Percentiles rank a stretch among this genome's conserved stretches.
phyloP scores from a whole-genome alignment of 352 stramenopile genomes.

The Globisporangium abappressorium region DNA sequence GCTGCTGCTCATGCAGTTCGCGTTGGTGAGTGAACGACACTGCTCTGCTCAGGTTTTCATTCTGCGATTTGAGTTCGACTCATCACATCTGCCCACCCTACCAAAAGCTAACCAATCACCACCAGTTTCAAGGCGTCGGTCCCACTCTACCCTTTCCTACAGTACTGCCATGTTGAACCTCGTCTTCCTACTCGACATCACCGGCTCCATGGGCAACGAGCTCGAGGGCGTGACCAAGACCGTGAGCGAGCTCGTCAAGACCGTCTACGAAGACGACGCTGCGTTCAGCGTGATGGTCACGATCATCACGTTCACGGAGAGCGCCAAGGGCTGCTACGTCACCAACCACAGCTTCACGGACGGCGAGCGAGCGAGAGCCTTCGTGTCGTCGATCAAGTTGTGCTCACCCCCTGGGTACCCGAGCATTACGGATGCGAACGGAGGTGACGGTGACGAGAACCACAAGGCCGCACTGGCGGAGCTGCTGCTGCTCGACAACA shows the following conservation, averaged over 20 bases:
- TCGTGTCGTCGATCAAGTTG: constrained; percentile 22
- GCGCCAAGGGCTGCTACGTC: constrained; percentile 47
- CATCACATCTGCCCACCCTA: not conserved
- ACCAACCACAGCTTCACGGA: constrained; percentile 62
- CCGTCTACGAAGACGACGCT: constrained; percentile 42
- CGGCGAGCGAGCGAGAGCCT: constrained; percentile 35
- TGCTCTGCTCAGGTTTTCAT: not conserved
- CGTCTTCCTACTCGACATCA: constrained; percentile 74
- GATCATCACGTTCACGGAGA: constrained; percentile 72
- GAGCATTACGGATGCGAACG: constrained; percentile 21
- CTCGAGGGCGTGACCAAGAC: constrained; percentile 55
- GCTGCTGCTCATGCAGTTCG: not conserved
- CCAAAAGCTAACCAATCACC: not conserved
- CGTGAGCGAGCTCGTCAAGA: constrained; percentile 45
- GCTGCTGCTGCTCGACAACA: constrained; percentile 43
- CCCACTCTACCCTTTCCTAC: not conserved
- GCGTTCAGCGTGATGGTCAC: constrained; percentile 54
- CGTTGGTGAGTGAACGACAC: not conserved
- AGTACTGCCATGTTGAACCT: constrained; percentile 52
- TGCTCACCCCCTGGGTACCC: constrained; percentile 30
- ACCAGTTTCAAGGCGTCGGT: not conserved
- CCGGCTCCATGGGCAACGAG: constrained; percentile 61
- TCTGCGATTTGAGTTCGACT: constrained; percentile 7
- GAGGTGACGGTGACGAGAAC: constrained; percentile 68
- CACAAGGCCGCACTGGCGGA: constrained; percentile 62